Evolutionary conservation across 768 basidiomycete genomes (phyloP).

Genomic region (Hydnomerulius pinastri): DNA sequence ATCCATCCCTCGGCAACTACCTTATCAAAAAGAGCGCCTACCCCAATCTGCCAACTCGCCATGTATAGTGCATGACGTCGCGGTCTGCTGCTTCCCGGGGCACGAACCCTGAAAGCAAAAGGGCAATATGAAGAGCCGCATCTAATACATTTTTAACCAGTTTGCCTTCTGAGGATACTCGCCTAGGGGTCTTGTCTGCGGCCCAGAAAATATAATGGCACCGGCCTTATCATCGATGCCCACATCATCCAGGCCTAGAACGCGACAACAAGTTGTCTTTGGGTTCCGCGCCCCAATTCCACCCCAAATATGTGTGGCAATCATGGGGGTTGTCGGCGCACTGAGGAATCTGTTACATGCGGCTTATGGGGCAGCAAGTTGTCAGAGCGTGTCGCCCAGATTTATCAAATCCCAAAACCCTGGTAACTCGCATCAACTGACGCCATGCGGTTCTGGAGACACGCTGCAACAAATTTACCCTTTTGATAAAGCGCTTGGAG

Average conservation of each 20-base stretch:
- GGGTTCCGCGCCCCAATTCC: constrained; percentile 27
- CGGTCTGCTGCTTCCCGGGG: constrained; percentile 7
- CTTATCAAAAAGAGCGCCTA: no score
- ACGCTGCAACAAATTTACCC: constrained; percentile 19
- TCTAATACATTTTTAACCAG: constrained; percentile 8
- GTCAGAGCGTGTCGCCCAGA: constrained; percentile 20
- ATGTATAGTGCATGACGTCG: constrained; percentile 22
- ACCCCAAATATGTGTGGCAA: constrained; percentile 15
- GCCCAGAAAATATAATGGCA: constrained; percentile 11
- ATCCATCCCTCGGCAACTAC: no score
- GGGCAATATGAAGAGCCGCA: constrained; percentile 8
- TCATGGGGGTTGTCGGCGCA: constrained; percentile 11
- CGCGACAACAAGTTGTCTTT: constrained; percentile 29
- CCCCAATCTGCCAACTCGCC: constrained; percentile 13
- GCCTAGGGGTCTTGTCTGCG: neutral
- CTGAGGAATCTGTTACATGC: constrained; percentile 23
- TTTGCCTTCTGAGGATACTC: neutral
- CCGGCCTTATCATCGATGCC: constrained; percentile 2
- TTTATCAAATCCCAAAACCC: constrained; percentile 26
- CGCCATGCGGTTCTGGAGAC: constrained; percentile 25
- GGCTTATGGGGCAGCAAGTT: constrained; percentile 20
- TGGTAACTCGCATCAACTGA: constrained; percentile 24
- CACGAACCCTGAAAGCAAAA: constrained; percentile 17
- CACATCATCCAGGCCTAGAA: constrained; percentile 24
- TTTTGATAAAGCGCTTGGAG: constrained; percentile 15